Evolutionary conservation across 2,329 filamentous ascomycete species (phyloP), one percentile per base, ranked within the genome.

Genomic region (Exophiala oligosperma): DNA sequence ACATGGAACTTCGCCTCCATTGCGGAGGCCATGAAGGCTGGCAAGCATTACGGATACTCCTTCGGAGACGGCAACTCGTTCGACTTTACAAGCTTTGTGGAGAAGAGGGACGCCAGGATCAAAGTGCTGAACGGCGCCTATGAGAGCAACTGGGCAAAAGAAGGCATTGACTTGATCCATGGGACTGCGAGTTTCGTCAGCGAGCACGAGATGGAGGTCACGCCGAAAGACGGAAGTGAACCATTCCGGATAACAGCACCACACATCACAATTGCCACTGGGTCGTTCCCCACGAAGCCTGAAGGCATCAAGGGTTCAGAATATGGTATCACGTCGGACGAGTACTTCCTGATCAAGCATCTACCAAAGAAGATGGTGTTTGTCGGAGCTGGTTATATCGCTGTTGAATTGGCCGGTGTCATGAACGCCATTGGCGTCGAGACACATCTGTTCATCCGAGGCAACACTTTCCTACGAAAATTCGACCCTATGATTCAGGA

Each of bases 401-500:
- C 78, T 4, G 77, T 81, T 38, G 79, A 81, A 65, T 66, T 81
- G 64, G 78, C 79, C 1, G 79, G 79, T 56, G 77, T 81, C 43
- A 69, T 80, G 70, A 75, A 78, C 54, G 76, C 79, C 1, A 70
- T 78, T 40, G 76, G 79, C 14, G 77, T 79, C 12, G 78, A 80
- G 61, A 78, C 77, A 2, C 77, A 80, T 68, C 72, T 81, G 73
- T 80, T 80, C 66, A 79, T 81, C 62, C 74, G 79, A 11, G 74
- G 76, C 7, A 69, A 79, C 41, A 74, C 68, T 11, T 78, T 81
- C 60, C 67, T 81, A 62, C 72, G 79, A 60, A 80, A 76, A 61
- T 81, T 81, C 64, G 79, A 81, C 67, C 77, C 78, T 0, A 81
- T 81, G 77, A 69, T 81, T 51, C 78, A 80, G 65, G 70, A 79